Percentiles rank a stretch among this genome's conserved stretches.
Evolutionary conservation across 2,329 filamentous ascomycete genomes (phyloP).

Genomic region (Paecilomyces sp.): DNA sequence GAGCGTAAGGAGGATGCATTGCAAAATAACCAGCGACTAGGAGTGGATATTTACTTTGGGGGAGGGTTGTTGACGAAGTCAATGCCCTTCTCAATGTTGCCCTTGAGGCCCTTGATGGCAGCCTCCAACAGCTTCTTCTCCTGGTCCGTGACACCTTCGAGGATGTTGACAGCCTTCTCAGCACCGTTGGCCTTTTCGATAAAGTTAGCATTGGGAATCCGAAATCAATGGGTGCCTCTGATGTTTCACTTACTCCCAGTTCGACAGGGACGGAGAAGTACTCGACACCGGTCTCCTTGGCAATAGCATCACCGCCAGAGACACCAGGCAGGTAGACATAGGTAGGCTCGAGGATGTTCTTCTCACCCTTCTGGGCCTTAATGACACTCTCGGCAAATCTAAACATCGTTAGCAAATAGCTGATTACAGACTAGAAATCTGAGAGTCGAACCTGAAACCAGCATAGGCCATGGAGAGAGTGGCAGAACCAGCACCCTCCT

Average conservation of each 20-base stretch:
- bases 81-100: slow-evolving; percentile 91
- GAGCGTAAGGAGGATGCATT: slow-evolving; percentile 8
- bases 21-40: slow-evolving; percentile 7
- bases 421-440: slow-evolving; percentile 7
- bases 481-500: slow-evolving; percentile 83
- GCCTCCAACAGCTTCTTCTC: slow-evolving; percentile 82
- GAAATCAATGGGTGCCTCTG: slow-evolving; percentile 2
- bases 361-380: slow-evolving; percentile 80
- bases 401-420: slow-evolving; percentile 10
- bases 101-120: slow-evolving; percentile 70
- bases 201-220: slow-evolving; percentile 18
- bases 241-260: slow-evolving; percentile 68
- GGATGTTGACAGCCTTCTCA: slow-evolving; percentile 76
- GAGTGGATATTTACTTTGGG: slow-evolving; percentile 63
- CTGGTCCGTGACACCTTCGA: slow-evolving; percentile 69
- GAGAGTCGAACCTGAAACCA: slow-evolving; percentile 66
- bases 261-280: slow-evolving; percentile 96
- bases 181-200: slow-evolving; percentile 64
- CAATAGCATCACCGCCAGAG: slow-evolving; percentile 75
- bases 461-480: slow-evolving; percentile 95
- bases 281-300: slow-evolving; percentile 74
- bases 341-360: slow-evolving; percentile 87
- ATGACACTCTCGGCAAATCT: slow-evolving; percentile 94
- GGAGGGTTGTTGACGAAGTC: slow-evolving; percentile 81
- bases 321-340: slow-evolving; percentile 93